Conservation (phyloP, 768 basidiomycete species). For the Boletus reticuloceps region DNA sequence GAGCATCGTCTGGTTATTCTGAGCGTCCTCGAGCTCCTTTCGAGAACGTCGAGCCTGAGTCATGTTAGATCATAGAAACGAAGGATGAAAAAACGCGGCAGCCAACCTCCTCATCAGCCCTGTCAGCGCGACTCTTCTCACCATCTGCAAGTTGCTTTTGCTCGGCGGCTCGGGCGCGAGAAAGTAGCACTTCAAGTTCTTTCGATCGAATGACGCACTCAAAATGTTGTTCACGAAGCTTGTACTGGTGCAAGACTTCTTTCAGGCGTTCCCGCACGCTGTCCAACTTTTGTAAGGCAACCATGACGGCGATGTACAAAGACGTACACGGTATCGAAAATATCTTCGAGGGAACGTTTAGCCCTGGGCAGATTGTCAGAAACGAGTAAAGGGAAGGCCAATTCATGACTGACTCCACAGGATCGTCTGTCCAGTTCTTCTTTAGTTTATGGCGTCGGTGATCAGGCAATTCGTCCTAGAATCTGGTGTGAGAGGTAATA, state of each 20-base stretch:
- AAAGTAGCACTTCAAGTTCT: conserved; percentile 84
- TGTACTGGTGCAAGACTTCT: conserved; percentile 83
- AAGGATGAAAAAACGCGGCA: conserved; percentile 1
- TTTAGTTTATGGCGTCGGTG: conserved; percentile 65
- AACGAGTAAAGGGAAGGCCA: background rate
- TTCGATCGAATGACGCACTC: conserved; percentile 91
- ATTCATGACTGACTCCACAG: conserved; percentile 56
- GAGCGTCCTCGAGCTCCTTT: conserved; percentile 78
- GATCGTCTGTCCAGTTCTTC: conserved; percentile 80
- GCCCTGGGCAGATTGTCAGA: conserved; percentile 46
- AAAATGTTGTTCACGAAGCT: conserved; percentile 88
- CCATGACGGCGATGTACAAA: background rate
- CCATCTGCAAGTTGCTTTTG: conserved; percentile 80
- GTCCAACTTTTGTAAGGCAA: conserved; percentile 4
- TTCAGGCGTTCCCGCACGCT: conserved; percentile 86
- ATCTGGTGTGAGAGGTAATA: background rate
- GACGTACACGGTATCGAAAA: conserved; percentile 82
- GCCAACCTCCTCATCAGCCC: conserved; percentile 71
- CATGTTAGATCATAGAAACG: conserved; percentile 5
- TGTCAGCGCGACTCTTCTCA: conserved; percentile 66
- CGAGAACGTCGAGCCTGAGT: conserved; percentile 61
- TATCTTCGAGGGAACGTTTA: conserved; percentile 70
- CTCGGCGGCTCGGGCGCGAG: conserved; percentile 84
- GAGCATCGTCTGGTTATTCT: conserved; percentile 73
- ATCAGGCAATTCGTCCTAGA: conserved; percentile 64